A percentile compares a stretch with the other conserved stretches of the same genome.
Evolutionary conservation across 2,329 filamentous ascomycete species (phyloP).

Genomic region (Zymoseptoria ardabiliae): DNA sequence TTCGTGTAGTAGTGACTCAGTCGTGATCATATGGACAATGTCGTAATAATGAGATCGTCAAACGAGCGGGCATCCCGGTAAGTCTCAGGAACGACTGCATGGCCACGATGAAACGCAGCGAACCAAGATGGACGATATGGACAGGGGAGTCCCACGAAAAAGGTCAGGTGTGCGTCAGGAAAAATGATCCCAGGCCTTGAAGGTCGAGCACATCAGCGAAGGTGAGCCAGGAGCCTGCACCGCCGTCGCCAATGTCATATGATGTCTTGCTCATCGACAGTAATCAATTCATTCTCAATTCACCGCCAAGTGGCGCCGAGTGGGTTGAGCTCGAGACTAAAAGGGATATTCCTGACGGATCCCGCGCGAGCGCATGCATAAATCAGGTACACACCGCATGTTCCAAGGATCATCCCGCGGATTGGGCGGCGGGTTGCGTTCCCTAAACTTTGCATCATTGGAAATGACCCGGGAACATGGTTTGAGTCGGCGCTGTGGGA

Average conservation of each 20-base stretch:
- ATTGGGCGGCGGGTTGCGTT: slow-evolving; percentile 8
- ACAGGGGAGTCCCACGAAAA: background rate
- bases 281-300: background rate
- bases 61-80: background rate
- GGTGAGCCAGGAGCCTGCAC: background rate
- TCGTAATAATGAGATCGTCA: background rate
- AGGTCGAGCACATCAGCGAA: background rate
- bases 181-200: background rate
- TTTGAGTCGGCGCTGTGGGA: background rate
- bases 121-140: background rate
- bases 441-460: slow-evolving; percentile 16
- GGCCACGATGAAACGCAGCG: background rate
- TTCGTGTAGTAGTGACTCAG: background rate
- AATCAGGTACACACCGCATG: slow-evolving; percentile 10
- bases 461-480: slow-evolving; percentile 7
- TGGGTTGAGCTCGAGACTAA: background rate
- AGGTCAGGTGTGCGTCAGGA: background rate
- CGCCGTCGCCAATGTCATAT: background rate
- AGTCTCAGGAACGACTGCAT: background rate
- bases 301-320: background rate
- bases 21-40: background rate
- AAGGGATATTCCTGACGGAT: background rate
- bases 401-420: background rate
- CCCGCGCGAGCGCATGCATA: background rate
- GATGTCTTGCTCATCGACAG: background rate